These are phyloP conservation scores for Globisporangium orthogonon DNA, from an alignment of 352 stramenopile genomes.

Conservation along the genomic window DNA sequence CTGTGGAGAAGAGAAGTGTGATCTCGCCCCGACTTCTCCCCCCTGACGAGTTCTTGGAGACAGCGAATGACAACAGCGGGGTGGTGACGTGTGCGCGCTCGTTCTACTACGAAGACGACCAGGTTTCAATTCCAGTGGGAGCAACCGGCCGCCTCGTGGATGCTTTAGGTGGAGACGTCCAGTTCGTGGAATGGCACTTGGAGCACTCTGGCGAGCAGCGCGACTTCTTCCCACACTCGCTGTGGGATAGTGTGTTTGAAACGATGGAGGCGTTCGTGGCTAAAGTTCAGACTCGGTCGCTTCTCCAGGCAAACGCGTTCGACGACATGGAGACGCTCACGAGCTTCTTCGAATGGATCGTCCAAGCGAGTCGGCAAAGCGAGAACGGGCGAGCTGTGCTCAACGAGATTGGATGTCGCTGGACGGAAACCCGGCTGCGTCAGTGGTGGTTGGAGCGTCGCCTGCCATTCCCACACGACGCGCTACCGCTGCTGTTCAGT, in stretches of 20 bases:
- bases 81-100: slow-evolving; percentile 34
- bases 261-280: slow-evolving; percentile 32
- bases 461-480: slow-evolving; percentile 30
- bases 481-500: slow-evolving; percentile 30
- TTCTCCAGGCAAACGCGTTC: slow-evolving; percentile 8
- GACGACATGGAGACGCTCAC: slow-evolving; percentile 41
- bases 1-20: not conserved
- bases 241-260: slow-evolving; percentile 50
- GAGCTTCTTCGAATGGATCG: slow-evolving; percentile 50
- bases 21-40: slow-evolving; percentile 18
- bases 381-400: slow-evolving; percentile 19
- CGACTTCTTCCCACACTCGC: slow-evolving; percentile 1
- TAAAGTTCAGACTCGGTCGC: slow-evolving; percentile 25
- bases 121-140: slow-evolving; percentile 34
- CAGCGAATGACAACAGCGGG: slow-evolving; percentile 13
- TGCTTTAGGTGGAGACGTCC: slow-evolving; percentile 6
- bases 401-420: slow-evolving; percentile 29
- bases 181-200: slow-evolving; percentile 44
- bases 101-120: slow-evolving; percentile 50
- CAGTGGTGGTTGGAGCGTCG: slow-evolving; percentile 41
- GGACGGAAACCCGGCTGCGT: slow-evolving; percentile 45
- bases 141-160: slow-evolving; percentile 25
- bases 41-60: slow-evolving; percentile 42
- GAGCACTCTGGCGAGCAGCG: slow-evolving; percentile 1
- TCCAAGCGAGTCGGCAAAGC: slow-evolving; percentile 29